Conservation (phyloP, 2,329 filamentous ascomycete genomes). For the Trichoderma sp. region DNA sequence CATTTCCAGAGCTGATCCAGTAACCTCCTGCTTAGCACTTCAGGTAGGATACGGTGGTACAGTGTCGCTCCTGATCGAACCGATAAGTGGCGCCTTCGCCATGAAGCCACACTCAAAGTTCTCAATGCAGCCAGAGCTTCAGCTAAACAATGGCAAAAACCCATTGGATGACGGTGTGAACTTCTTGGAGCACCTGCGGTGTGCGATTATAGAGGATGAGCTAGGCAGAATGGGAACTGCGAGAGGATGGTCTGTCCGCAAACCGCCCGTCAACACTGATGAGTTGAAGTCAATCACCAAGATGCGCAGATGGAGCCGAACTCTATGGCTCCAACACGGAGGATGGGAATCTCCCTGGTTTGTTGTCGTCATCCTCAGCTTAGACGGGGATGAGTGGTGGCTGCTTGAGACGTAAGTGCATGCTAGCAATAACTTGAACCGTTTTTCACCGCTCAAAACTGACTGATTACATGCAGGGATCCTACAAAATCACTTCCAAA, state of each 20-base stretch:
- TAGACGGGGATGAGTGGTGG: slow-evolving; percentile 79
- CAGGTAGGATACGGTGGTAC: slow-evolving; percentile 66
- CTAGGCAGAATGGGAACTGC: slow-evolving; percentile 61
- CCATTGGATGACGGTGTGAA: slow-evolving; percentile 58
- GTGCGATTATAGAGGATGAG: slow-evolving; percentile 61
- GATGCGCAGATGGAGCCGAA: slow-evolving; percentile 62
- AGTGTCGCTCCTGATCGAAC: slow-evolving; percentile 69
- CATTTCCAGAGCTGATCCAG: slow-evolving; percentile 62
- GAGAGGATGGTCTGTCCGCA: slow-evolving; percentile 63
- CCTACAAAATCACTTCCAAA: slow-evolving; percentile 33
- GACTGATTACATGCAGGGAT: slow-evolving; percentile 31
- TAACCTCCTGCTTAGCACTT: slow-evolving; percentile 67
- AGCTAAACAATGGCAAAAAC: slow-evolving; percentile 62
- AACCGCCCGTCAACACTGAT: slow-evolving; percentile 53
- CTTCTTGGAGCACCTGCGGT: slow-evolving; percentile 63
- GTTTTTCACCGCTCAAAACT: slow-evolving; percentile 20
- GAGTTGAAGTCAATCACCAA: slow-evolving; percentile 63
- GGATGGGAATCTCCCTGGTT: slow-evolving; percentile 76
- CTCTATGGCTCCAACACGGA: slow-evolving; percentile 68
- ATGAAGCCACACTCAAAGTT: slow-evolving; percentile 65
- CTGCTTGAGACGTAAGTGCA: slow-evolving; percentile 62
- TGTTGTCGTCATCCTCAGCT: slow-evolving; percentile 68
- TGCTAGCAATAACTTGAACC: not conserved
- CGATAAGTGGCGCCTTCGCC: slow-evolving; percentile 74
- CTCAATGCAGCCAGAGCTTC: slow-evolving; percentile 60